phyloP scores from a whole-genome alignment of 345 rosid species.

The Corchorus olitorius region DNA sequence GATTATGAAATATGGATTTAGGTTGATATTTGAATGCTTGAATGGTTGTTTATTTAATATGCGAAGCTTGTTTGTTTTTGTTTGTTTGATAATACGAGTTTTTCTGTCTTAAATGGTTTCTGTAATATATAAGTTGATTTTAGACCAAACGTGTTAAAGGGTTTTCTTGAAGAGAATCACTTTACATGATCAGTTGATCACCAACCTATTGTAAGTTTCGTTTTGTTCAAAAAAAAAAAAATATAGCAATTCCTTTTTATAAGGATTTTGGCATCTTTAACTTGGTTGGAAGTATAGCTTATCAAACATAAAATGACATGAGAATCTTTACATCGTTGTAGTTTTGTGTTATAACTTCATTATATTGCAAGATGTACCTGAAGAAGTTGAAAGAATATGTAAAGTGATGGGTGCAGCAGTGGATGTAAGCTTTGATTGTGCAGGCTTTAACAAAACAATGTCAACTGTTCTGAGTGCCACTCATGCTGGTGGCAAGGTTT shows the following conservation, averaged over 20 bases:
- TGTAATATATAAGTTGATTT: too few relatives aligned
- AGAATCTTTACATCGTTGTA: neutral
- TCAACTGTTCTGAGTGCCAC: conserved; percentile 74
- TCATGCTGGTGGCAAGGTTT: conserved; percentile 82
- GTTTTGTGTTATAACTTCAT: neutral
- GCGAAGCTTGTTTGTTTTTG: too few relatives aligned
- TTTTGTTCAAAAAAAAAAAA: neutral
- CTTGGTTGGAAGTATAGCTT: too few relatives aligned
- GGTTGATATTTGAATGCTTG: too few relatives aligned
- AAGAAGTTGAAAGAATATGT: conserved; percentile 62
- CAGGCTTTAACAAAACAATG: conserved; percentile 87
- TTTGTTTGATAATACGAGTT: too few relatives aligned
- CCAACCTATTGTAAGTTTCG: too few relatives aligned
- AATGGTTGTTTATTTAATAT: too few relatives aligned
- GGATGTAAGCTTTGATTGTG: conserved; percentile 87
- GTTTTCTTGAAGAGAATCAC: too few relatives aligned
- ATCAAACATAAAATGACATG: neutral
- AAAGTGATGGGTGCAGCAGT: conserved; percentile 62
- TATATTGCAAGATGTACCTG: conserved; percentile 53
- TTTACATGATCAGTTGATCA: too few relatives aligned
- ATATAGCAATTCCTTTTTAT: neutral
- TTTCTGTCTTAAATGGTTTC: too few relatives aligned
- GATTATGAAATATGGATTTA: too few relatives aligned
- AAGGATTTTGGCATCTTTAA: neutral
- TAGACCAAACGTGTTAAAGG: too few relatives aligned